Base-by-base conservation (phyloP, 805 yeast genomes). In the Zygosaccharomyces siamensis region DNA sequence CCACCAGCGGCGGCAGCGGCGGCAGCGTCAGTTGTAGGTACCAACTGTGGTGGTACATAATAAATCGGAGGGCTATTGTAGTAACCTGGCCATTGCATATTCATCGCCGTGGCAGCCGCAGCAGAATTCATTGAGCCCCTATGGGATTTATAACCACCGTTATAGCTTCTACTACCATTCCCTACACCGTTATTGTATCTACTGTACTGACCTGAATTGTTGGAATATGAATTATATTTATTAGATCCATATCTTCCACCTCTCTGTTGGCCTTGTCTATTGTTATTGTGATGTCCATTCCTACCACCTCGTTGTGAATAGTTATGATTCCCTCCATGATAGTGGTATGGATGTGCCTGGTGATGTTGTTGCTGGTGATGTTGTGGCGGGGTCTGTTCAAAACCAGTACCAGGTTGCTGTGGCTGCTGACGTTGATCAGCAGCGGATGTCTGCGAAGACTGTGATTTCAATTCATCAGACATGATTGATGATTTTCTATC, bases 81-180 rank as follows among this genome's bases (percentile, higher is more conserved):
- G 42, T 57, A 58, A 7, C 56, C 55, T 20, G 57, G 55, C 66
- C 66, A 63, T 24, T 53, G 62, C 59, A 60, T 50, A 33, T 50
- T 55, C 51, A 50, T 48, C 18, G 51, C 50, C 18, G 51, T 48
- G 18, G 52, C 50, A 12, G 54, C 51, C 3, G 46, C 46, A 6
- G 49, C 49, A 8, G 47, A 43, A 31, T 48, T 51, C 55, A 51
- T 46, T 18, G 43, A 45, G 14, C 50, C 48, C 28, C 55, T 43
- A 31, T 51, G 47, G 5, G 50, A 37, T 35, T 48, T 51, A 33
- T 51, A 51, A 30, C 55, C 55, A 45, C 47, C 47, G n/a, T 45
- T 44, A 39, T 47, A 48, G 18, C 46, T 45, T 33, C 55, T 48
- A 20, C 30, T 49, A 3, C 37, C 43, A 18, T 41, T 43, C 12